Evolutionary conservation across 2,329 filamentous ascomycete genomes (phyloP).

Genomic region (Aureobasidium mangrovei): DNA sequence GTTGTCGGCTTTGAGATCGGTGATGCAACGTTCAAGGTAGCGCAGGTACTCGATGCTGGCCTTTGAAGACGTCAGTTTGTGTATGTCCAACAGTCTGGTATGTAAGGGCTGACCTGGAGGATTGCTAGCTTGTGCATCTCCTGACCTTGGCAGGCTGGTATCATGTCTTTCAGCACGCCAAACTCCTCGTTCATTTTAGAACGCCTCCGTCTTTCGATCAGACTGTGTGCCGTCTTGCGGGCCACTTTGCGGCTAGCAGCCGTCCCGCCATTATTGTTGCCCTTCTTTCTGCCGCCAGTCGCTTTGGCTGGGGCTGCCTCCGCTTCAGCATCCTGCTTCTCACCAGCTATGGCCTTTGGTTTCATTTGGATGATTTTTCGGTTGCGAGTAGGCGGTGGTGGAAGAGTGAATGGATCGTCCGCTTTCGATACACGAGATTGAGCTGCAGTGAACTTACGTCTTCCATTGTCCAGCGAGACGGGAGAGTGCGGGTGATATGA

Average conservation of each 20-base stretch:
- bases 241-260: conserved; percentile 91
- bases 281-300: conserved; percentile 60
- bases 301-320: conserved; percentile 21
- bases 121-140: conserved; percentile 99
- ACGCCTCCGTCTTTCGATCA: conserved; percentile 80
- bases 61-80: conserved; percentile 36
- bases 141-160: conserved; percentile 82
- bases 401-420: conserved; percentile 64
- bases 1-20: conserved; percentile 59
- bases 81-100: neutral
- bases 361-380: conserved; percentile 99
- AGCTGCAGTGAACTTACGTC: conserved; percentile 19
- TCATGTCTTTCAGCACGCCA: conserved; percentile 84
- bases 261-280: conserved; percentile 58
- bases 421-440: conserved; percentile 31
- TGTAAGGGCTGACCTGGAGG: conserved; percentile 57
- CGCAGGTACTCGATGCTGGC: conserved; percentile 94
- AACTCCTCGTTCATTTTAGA: conserved; percentile 99
- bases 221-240: conserved; percentile 87
- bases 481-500: conserved; percentile 42
- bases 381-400: conserved; percentile 82
- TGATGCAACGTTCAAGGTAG: conserved; percentile 83
- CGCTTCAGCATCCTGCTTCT: conserved; percentile 21
- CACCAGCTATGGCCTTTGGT: conserved; percentile 40
- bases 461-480: conserved; percentile 31